Evolutionary conservation across 148 eudicot genomes (phyloP), one percentile per base, ranked within the genome.

Genomic region (Camellia granthamiana): DNA sequence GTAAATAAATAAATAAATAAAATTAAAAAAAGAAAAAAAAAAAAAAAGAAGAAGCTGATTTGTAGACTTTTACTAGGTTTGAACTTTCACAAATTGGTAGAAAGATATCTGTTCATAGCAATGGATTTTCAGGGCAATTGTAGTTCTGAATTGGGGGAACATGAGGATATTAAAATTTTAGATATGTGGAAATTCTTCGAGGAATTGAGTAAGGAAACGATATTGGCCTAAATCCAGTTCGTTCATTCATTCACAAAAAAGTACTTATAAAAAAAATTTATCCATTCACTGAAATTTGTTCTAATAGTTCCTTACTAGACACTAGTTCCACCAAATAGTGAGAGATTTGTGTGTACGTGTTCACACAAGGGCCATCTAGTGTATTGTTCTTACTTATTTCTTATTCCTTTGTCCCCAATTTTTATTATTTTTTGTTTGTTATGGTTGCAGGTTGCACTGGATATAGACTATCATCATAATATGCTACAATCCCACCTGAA

Each of bases 391-490:
- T 43, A 12, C 16, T 55, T 49, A 75, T 44, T 13, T 43, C 77
- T 14, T 41, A 15, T 21, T 71, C 5, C 9, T 72, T 67, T 71
- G 23, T 2, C 16, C 3, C 54, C 21, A 43, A 44, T 6, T 80
- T 44, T 11, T 16, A n/a, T 30, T 30, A 30, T 30, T 30, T 30
- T 30, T 30, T 30, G 38, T 30, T 30, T 30, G 38, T 30, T 30
- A 12, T 59, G 69, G 6, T 46, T 75, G 80, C 84, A 96, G 99
- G 98, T 94, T 84, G 99, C 99, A 13, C 47, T 97, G 89, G 99
- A 97, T 82, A 94, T 94, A 69, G 99, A 96, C 77, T 97, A 94
- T 81, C 98, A 94, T 83, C 98, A 92, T 85, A 94, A 91, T 78
- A 97, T 97, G 99, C 77, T 94, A 74, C 70, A 85, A 1, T 92